Conservation (phyloP, 139 green algal species). For the Picochlorum sp. region DNA sequence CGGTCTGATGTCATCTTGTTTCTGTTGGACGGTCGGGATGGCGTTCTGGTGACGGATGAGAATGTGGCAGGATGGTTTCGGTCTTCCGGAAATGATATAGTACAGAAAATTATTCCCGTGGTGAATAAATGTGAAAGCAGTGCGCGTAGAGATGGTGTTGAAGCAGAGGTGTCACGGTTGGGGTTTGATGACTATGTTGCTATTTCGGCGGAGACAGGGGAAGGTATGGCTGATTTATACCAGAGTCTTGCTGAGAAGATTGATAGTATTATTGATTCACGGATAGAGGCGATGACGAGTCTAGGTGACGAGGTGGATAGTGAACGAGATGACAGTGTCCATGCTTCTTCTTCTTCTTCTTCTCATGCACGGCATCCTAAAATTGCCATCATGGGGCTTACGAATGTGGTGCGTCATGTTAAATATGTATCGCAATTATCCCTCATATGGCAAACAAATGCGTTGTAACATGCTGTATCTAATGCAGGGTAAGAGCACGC, state of each 20-base stretch:
- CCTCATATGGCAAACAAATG: too few species aligned
- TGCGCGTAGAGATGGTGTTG: constrained; percentile 1
- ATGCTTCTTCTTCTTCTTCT: too few species aligned
- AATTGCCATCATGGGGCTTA: constrained; percentile 69
- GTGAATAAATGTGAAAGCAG: constrained; percentile 83
- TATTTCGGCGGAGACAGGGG: constrained; percentile 74
- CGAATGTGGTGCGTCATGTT: constrained; percentile 42
- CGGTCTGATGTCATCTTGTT: constrained; percentile 56
- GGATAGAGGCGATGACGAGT: not conserved
- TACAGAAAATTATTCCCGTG: constrained; percentile 46
- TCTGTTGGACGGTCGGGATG: constrained; percentile 63
- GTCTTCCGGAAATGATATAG: not conserved
- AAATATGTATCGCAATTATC: too few species aligned
- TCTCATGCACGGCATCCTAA: not conserved
- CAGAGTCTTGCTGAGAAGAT: constrained; percentile 21
- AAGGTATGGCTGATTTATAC: constrained; percentile 85
- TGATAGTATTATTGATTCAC: constrained; percentile 14
- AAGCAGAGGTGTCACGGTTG: constrained; percentile 38
- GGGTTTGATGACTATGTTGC: constrained; percentile 74
- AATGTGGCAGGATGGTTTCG: constrained; percentile 68
- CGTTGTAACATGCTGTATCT: not conserved
- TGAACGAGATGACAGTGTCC: too few species aligned
- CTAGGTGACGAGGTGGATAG: too few species aligned
- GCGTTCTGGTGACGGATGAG: constrained; percentile 48
- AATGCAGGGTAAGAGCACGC: constrained; percentile 67